Base-by-base conservation (phyloP, 73 alveolate genomes). In the Blepharisma stoltei region DNA sequence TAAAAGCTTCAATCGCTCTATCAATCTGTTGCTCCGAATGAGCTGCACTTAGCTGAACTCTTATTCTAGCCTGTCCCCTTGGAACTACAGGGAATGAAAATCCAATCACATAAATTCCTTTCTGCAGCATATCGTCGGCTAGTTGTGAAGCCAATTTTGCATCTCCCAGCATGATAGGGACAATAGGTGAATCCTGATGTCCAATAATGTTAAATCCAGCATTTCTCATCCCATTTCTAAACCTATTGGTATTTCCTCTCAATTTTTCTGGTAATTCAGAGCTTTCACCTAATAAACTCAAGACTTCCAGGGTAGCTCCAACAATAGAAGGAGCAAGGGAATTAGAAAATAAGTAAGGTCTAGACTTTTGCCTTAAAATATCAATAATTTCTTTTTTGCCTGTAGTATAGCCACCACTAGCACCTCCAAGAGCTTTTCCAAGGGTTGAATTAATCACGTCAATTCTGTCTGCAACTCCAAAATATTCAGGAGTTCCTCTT, bases 51-150 rank as follows among this genome's bases (percentile, higher is more conserved):
- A 88, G 66, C 66, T 88, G 91, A 53, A 86, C 93, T 46, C 95
- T 84, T 69, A 88, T 88, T 54, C 95, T 81, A 6, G 95, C 95
- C 6, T 89, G 85, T 1, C 95, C 95, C 53, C 76, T 86, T 0
- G 95, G 95, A 46, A 88, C 95, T 27, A 88, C 95, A 6, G 95
- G 95, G 70, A 55, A 88, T 81, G 85, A 70, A 77, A 88, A 88
- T 52, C 95, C 95, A 53, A 88, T 88, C 54, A 88, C 95, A 45
- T 88, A 88, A 53, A 88, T 87, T 27, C 85, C 84, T 21, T 83
- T 77, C n/a, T 53, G 52, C 89, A 86, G 80, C 91, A 88, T 87
- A 68, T 81, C 89, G 55, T 86, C 90, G 4, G 95, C 93, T 53
- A 88, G 60, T 45, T 81, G 88, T 37, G 84, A 32, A 6, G 95